These are phyloP conservation scores for Daldinia eschscholtzii DNA, from an alignment of 2,329 filamentous ascomycete genomes.

Conservation along the genomic window DNA sequence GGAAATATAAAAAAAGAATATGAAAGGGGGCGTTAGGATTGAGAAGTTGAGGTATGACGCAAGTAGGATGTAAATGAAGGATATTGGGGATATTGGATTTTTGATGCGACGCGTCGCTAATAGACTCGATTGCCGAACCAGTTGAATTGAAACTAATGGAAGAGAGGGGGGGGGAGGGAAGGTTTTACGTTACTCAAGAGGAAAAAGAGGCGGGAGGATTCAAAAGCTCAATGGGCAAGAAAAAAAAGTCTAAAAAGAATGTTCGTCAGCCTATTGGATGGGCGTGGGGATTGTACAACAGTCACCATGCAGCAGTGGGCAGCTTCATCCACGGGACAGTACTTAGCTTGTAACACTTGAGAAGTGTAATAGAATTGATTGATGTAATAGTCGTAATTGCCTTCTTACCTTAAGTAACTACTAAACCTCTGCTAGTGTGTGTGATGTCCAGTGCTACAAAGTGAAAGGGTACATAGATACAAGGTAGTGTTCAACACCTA, in stretches of 20 bases:
- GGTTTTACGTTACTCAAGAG: constrained; percentile 11
- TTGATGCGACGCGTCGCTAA: constrained; percentile 11
- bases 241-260: constrained; percentile 20
- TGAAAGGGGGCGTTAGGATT: constrained; percentile 11
- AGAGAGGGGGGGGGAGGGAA: not conserved
- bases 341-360: constrained; percentile 4
- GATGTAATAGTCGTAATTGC: not conserved
- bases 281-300: constrained; percentile 35
- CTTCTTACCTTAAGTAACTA: no score
- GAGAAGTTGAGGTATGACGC: constrained; percentile 4
- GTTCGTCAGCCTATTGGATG: constrained; percentile 24
- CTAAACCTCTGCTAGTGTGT: no score
- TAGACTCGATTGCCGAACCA: not conserved
- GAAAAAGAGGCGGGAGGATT: constrained; percentile 37
- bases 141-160: not conserved
- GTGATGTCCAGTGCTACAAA: no score
- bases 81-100: constrained; percentile 1
- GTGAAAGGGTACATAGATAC: no score
- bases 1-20: constrained; percentile 15
- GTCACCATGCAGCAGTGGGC: constrained; percentile 23
- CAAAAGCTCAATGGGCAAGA: constrained; percentile 5
- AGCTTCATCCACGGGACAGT: constrained; percentile 29
- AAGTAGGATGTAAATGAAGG: constrained; percentile 11
- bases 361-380: not conserved
- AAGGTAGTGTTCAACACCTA: not conserved